Base-by-base conservation (phyloP, 768 basidiomycete genomes). In the Tricholoma matsutake region DNA sequence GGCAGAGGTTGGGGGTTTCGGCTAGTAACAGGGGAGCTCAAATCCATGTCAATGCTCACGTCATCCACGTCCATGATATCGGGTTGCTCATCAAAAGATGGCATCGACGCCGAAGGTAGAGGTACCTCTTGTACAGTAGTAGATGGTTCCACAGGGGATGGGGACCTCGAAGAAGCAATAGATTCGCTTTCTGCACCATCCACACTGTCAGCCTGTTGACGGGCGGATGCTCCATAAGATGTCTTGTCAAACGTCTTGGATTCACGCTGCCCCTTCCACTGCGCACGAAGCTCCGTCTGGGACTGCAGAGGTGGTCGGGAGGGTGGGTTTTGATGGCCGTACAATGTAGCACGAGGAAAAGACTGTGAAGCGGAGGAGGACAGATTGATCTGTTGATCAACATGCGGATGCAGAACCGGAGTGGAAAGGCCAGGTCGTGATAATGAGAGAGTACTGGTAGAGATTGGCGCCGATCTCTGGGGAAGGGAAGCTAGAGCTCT, bases 251-350 rank as follows among this genome's bases (percentile, higher is more conserved):
- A 55, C 28, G 57, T 64, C 43, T 52, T 61, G 0, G 62, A 56
- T 20, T 64, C 65, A 25, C 58, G 59, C 45, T 60, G 58, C 3
- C 47, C 45, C 25, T 60, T 61, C 65, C 64, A 67, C 3, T 63
- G 64, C n/a, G 57, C 20, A n/a, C 61, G 61, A 11, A 63, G 56
- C 11, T 61, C 22, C 20, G 62, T 63, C 41, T 63, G 65, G 31
- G 65, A 60, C 29, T 41, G 34, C 4, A 62, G 57, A 18, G 59
- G 59, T 16, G 58, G 34, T 13, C 59, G 61, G 20, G 54, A 35
- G 45, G 47, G 10, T 3, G 56, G 53, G 20, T 58, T 52, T 20
- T n/a, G 37, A 14, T 4, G 54, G 10, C 58, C 47, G 6, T 47
- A 59, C 29, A 55, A 34, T n/a, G 63, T 49, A 51, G 59, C 49